A percentile compares a stretch with the other conserved stretches of the same genome.
phyloP scores from a whole-genome alignment of 176 grass and related monocot genomes.

The Hsuehochloa calcarea region DNA sequence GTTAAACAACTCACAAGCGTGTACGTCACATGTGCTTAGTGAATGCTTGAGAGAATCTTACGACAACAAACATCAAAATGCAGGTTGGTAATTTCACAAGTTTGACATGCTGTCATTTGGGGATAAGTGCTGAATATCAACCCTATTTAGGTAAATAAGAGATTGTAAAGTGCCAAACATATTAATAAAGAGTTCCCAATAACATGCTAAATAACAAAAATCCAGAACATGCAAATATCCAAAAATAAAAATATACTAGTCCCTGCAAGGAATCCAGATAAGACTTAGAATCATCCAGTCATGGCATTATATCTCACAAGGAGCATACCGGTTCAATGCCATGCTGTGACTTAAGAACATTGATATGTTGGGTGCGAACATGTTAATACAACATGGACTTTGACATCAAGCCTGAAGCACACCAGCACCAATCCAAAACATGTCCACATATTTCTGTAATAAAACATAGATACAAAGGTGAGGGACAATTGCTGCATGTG shows the following conservation, averaged over 20 bases:
- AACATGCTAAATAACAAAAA: not conserved
- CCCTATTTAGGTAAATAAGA: not conserved
- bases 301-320: constrained; percentile 16
- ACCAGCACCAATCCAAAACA: not conserved
- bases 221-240: not conserved
- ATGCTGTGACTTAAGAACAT: constrained; percentile 13
- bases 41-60: not conserved
- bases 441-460: constrained; percentile 7
- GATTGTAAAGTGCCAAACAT: not conserved
- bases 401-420: not conserved
- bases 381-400: not conserved
- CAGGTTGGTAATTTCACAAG: not conserved
- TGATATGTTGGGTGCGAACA: not conserved
- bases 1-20: not conserved
- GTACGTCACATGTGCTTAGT: not conserved
- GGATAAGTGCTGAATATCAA: not conserved
- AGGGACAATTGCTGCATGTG: not conserved
- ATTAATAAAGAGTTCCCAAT: not conserved
- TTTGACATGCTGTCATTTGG: not conserved
- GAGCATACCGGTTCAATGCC: constrained; percentile 1
- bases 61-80: not conserved
- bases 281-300: not conserved
- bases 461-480: not conserved
- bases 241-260: not conserved
- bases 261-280: not conserved